Conservation (phyloP, 805 yeast species). For the Zygotorulaspora sp. region DNA sequence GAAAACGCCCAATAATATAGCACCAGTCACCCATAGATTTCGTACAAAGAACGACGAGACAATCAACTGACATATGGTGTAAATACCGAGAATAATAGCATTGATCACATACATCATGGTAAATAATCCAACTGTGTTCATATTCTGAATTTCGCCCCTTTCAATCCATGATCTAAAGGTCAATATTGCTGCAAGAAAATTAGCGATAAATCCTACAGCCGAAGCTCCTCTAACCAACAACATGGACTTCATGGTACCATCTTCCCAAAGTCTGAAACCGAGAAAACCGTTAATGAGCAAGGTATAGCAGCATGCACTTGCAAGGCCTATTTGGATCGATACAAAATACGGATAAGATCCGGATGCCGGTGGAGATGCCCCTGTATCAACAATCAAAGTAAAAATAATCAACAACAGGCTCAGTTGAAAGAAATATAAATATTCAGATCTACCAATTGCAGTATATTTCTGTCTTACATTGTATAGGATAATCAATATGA, state of each 20-base stretch:
- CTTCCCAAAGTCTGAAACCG: conserved; percentile 92
- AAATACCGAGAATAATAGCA: conserved; percentile 57
- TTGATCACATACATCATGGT: conserved; percentile 67
- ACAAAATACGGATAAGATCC: conserved; percentile 75
- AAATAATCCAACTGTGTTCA: conserved; percentile 64
- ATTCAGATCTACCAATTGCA: conserved; percentile 89
- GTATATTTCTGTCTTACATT: conserved; percentile 82
- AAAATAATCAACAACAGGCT: conserved; percentile 54
- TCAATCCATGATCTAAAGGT: conserved; percentile 68
- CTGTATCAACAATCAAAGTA: conserved; percentile 80
- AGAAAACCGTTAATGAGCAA: conserved; percentile 70
- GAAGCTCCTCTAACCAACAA: conserved; percentile 50
- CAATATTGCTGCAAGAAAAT: conserved; percentile 62
- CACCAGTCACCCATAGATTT: conserved; percentile 87
- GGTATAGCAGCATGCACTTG: conserved; percentile 66
- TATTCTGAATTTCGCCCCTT: conserved; percentile 40
- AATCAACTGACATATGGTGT: conserved; percentile 61
- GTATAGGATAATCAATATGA: conserved; percentile 65
- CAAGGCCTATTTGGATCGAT: conserved; percentile 69
- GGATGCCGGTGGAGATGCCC: conserved; percentile 86
- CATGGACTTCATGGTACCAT: conserved; percentile 71
- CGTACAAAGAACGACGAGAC: conserved; percentile 63
- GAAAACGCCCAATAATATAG: conserved; percentile 62
- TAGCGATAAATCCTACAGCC: conserved; percentile 53
- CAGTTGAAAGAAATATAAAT: conserved; percentile 65